Evolutionary conservation across 768 basidiomycete genomes (phyloP).

Genomic region (Pisolithus sp.): DNA sequence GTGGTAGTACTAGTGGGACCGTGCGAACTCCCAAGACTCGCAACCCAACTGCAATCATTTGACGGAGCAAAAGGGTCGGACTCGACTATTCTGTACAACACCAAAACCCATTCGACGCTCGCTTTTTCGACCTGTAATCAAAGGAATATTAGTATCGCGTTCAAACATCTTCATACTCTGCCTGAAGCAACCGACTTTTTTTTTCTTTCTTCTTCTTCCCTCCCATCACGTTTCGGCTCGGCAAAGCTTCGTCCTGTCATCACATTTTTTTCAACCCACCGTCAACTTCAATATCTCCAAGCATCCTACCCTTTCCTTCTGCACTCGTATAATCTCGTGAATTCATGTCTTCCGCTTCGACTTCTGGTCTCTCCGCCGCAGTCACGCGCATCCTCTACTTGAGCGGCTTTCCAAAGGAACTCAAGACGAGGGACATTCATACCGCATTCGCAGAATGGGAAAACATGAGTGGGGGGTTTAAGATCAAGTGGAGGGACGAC

Average conservation of each 20-base stretch:
- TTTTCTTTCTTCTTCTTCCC: constrained; percentile 3
- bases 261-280: constrained; percentile 8
- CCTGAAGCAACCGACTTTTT: neutral
- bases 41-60: too few species aligned
- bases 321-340: constrained; percentile 2
- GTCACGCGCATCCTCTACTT: constrained; percentile 93
- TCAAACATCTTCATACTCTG: neutral
- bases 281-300: neutral
- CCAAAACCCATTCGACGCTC: constrained; percentile 17
- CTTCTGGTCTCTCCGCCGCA: constrained; percentile 83
- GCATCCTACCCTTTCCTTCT: neutral
- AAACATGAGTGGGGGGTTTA: constrained; percentile 80
- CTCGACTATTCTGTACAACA: constrained; percentile 28
- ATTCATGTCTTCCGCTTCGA: constrained; percentile 56
- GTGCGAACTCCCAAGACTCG: neutral
- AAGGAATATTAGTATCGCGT: constrained; percentile 3
- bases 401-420: constrained; percentile 88
- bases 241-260: constrained; percentile 10
- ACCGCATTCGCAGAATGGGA: constrained; percentile 88
- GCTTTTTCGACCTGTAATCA: constrained; percentile 10
- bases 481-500: constrained; percentile 99
- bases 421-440: constrained; percentile 98
- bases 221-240: constrained; percentile 23
- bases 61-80: constrained; percentile 13
- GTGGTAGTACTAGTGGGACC: neutral